Conservation (phyloP, 75 land plant species). For the Selaginella moellendorffii region DNA sequence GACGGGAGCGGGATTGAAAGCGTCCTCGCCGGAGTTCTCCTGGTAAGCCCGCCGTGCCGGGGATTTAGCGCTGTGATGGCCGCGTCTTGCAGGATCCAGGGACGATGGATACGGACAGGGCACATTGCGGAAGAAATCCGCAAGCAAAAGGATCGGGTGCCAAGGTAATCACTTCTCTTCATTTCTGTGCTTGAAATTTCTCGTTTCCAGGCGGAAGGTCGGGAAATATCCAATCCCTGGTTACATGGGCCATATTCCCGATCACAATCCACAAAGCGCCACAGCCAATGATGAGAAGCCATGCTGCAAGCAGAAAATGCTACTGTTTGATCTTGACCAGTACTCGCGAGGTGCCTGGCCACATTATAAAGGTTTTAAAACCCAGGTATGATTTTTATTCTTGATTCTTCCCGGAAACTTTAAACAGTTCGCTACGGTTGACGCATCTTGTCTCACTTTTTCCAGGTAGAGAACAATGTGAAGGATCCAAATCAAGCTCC, state of each 20-base stretch:
- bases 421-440: not conserved
- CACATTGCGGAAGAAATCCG: not conserved
- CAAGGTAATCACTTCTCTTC: slow-evolving; percentile 5
- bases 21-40: not conserved
- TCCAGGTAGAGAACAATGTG: not conserved
- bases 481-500: not conserved
- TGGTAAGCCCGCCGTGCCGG: not conserved
- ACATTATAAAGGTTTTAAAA: slow-evolving; percentile 14
- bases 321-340: slow-evolving; percentile 12
- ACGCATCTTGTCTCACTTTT: not conserved
- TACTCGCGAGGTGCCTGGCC: slow-evolving; percentile 15
- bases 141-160: slow-evolving; percentile 6
- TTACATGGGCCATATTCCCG: slow-evolving; percentile 12
- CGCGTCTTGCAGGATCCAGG: not conserved
- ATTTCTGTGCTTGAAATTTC: too few species aligned
- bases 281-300: slow-evolving; percentile 5
- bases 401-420: not conserved
- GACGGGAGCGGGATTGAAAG: not conserved
- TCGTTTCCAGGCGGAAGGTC: not conserved
- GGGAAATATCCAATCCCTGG: slow-evolving; percentile 10
- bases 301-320: slow-evolving; percentile 9
- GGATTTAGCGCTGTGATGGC: not conserved
- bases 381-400: slow-evolving; percentile 7
- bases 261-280: slow-evolving; percentile 10
- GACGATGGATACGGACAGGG: slow-evolving; percentile 9